Conservation (phyloP, 495 filamentous ascomycete genomes). For the Podospora pseudopauciseta region DNA sequence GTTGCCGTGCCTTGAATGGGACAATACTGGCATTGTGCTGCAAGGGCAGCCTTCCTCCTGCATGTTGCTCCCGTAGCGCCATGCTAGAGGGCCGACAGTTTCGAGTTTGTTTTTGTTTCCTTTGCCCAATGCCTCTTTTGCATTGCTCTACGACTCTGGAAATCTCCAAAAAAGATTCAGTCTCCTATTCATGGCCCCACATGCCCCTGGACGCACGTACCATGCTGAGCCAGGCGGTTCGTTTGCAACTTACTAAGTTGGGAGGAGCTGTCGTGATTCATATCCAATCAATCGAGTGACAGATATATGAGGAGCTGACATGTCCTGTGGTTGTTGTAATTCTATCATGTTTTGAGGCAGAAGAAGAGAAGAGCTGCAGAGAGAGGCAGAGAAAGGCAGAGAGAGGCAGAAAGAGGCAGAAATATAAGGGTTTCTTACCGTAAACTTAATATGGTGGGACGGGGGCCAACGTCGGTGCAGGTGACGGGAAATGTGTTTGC, state of each 20-base stretch:
- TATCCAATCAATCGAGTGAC: not conserved
- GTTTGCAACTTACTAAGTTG: not conserved
- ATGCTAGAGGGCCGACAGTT: conserved; percentile 1
- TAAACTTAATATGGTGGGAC: not conserved
- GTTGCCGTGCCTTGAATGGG: not conserved
- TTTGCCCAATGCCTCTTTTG: not conserved
- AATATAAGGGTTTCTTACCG: not conserved
- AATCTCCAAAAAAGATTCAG: not conserved
- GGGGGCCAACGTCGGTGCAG: not conserved
- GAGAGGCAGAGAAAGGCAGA: not conserved
- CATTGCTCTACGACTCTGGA: not conserved
- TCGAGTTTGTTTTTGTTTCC: conserved; percentile 8
- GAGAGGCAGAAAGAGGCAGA: not conserved
- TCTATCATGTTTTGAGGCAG: too few species aligned
- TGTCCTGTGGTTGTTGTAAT: not conserved
- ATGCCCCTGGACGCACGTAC: conserved; percentile 12
- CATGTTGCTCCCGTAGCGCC: conserved; percentile 1
- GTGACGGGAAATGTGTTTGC: not conserved
- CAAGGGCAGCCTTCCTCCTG: conserved; percentile 6
- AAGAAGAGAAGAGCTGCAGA: not conserved
- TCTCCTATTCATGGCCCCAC: conserved; percentile 13
- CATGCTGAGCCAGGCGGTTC: not conserved
- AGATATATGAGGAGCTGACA: not conserved
- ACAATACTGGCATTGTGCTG: not conserved
- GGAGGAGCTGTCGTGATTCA: not conserved